phyloP scores from a whole-genome alignment of 1,284 basidiomycete species.

The Exobasidium rhododendri region DNA sequence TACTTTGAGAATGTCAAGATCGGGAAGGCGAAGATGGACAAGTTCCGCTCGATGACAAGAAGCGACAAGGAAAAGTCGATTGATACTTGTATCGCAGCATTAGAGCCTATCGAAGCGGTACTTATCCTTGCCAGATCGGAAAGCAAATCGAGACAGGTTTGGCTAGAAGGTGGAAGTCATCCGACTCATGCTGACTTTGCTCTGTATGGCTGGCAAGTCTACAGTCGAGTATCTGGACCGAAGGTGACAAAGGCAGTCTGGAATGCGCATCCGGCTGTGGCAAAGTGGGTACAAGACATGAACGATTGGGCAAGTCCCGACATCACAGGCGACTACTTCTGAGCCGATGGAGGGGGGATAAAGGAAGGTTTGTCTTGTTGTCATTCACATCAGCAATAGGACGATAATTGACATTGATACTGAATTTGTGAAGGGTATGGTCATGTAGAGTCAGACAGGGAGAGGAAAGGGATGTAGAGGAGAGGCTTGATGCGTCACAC shows the following conservation, averaged over 20 bases:
- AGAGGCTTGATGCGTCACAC: too few species aligned
- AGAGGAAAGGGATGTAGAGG: too few species aligned
- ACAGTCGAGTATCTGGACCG: constrained; percentile 25
- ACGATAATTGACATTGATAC: too few species aligned
- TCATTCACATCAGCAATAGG: too few species aligned
- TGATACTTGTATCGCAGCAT: constrained; percentile 6
- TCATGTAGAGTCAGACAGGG: too few species aligned
- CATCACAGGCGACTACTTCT: constrained; percentile 15
- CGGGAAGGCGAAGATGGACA: constrained; percentile 26
- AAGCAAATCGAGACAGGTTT: constrained; percentile 11
- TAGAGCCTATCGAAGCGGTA: constrained; percentile 12
- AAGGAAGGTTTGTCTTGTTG: too few species aligned
- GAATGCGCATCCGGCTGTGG: constrained; percentile 24
- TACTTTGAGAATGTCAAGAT: constrained; percentile 42
- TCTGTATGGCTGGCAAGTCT: constrained; percentile 39
- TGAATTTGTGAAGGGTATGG: too few species aligned
- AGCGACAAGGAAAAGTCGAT: constrained; percentile 23
- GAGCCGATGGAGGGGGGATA: too few species aligned
- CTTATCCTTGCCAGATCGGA: neutral
- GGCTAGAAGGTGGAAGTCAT: constrained; percentile 31
- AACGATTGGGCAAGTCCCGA: constrained; percentile 29
- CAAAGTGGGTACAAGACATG: constrained; percentile 31
- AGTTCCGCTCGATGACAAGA: constrained; percentile 16
- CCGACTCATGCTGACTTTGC: constrained; percentile 43
- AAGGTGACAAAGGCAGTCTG: constrained; percentile 29